Conservation (phyloP, 257 asterid genomes). For the Cinchona pubescens region DNA sequence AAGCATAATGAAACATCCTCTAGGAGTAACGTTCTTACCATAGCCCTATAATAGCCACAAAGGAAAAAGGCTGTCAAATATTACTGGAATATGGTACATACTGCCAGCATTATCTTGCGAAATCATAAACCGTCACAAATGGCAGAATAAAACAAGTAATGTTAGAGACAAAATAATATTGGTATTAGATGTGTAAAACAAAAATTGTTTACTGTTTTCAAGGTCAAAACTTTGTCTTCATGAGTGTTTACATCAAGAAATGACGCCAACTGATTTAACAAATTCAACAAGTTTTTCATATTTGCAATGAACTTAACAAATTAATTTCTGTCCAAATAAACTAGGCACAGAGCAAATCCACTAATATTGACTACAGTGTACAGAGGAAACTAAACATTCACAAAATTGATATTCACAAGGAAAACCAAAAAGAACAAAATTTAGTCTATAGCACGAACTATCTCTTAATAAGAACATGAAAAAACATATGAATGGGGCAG, state of each 20-base stretch:
- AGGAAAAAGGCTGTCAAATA: background rate
- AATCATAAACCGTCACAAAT: background rate
- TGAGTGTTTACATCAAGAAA: background rate
- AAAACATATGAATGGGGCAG: too few species aligned
- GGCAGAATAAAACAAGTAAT: background rate
- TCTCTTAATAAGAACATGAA: background rate
- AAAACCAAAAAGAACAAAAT: background rate
- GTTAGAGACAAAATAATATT: background rate
- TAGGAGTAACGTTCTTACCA: slow-evolving; percentile 66
- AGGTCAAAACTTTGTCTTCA: background rate
- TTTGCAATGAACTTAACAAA: background rate
- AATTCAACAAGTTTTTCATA: background rate
- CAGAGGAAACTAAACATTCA: background rate
- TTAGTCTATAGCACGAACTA: background rate
- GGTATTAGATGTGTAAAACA: background rate
- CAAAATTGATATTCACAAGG: background rate
- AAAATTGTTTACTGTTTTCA: background rate
- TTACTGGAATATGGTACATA: background rate
- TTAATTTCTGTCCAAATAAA: background rate
- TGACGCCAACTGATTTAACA: background rate
- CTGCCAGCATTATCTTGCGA: background rate
- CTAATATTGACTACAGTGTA: background rate
- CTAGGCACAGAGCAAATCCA: background rate
- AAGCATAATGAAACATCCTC: slow-evolving; percentile 87
- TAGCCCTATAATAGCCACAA: too few species aligned